phyloP scores from a whole-genome alignment of 495 filamentous ascomycete genomes.

The Cenococcum geophilum region DNA sequence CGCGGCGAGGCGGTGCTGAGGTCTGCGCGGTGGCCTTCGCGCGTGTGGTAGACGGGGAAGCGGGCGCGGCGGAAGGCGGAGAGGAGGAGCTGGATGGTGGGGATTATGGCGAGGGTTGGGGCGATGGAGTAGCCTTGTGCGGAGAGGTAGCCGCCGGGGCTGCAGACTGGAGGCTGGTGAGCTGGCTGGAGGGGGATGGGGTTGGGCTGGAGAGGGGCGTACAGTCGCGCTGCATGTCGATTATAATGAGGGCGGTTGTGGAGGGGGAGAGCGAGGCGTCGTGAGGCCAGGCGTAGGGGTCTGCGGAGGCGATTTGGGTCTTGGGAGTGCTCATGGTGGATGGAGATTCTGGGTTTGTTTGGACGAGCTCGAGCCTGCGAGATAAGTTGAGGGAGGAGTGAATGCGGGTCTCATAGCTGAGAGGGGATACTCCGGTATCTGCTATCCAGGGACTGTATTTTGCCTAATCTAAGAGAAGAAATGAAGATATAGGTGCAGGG shows the following conservation, averaged over 20 bases:
- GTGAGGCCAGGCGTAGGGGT: slow-evolving; percentile 60
- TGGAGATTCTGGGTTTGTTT: not conserved
- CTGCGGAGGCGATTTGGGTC: slow-evolving; percentile 26
- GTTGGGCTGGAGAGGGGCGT: slow-evolving; percentile 23
- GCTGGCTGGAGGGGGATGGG: slow-evolving; percentile 7
- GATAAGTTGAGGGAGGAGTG: too few relatives aligned
- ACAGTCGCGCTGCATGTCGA: slow-evolving; percentile 73
- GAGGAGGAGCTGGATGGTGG: slow-evolving; percentile 37
- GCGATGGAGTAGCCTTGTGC: slow-evolving; percentile 55
- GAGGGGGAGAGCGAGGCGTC: slow-evolving; percentile 50
- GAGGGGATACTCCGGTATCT: too few relatives aligned
- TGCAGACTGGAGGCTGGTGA: slow-evolving; percentile 46
- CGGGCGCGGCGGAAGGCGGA: slow-evolving; percentile 19
- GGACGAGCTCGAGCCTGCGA: too few relatives aligned
- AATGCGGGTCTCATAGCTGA: too few relatives aligned
- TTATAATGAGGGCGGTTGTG: slow-evolving; percentile 60
- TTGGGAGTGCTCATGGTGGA: not conserved
- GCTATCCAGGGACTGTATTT: too few relatives aligned
- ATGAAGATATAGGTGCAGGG: too few relatives aligned
- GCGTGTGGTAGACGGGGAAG: slow-evolving; percentile 61
- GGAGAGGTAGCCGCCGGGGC: slow-evolving; percentile 52
- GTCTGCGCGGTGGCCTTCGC: slow-evolving; percentile 61
- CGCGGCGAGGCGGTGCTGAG: slow-evolving; percentile 54
- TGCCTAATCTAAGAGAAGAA: too few relatives aligned
- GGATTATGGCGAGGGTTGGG: slow-evolving; percentile 48